phyloP scores from a whole-genome alignment of 2,329 filamentous ascomycete species.

The Thelonectria blattea region DNA sequence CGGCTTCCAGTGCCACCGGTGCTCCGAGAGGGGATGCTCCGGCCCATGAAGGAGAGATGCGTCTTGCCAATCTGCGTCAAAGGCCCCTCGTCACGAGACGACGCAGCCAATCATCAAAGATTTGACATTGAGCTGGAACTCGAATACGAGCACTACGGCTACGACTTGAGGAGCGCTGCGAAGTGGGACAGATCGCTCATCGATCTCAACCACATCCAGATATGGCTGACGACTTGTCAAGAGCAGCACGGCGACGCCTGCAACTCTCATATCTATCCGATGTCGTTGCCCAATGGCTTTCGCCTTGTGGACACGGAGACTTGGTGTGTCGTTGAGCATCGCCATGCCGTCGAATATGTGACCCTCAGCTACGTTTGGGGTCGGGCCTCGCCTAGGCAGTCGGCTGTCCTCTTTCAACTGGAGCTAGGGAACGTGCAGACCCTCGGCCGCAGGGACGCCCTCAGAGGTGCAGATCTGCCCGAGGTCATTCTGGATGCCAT shows the following conservation, averaged over 20 bases:
- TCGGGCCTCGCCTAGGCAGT: neutral
- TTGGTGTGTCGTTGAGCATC: neutral
- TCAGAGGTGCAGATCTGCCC: neutral
- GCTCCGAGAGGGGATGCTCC: neutral
- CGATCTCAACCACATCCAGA: neutral
- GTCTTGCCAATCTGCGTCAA: neutral
- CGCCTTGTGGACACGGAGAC: neutral
- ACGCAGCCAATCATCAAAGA: neutral
- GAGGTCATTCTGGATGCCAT: slow-evolving; percentile 3
- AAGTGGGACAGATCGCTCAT: neutral
- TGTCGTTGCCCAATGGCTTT: neutral
- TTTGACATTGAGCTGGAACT: neutral
- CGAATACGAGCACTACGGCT: neutral
- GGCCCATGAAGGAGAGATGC: neutral
- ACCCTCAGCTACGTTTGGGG: neutral
- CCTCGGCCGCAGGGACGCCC: neutral
- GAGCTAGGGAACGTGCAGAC: neutral
- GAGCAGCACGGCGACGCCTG: neutral
- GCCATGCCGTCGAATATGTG: neutral
- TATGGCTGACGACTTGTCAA: neutral
- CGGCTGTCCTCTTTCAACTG: neutral
- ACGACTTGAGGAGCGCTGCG: neutral
- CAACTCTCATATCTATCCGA: neutral
- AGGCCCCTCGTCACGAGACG: neutral
- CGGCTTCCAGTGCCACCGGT: too few species aligned